Evolutionary conservation across 2,329 filamentous ascomycete genomes (phyloP).

Genomic region (Hypoxylon rubiginosum): DNA sequence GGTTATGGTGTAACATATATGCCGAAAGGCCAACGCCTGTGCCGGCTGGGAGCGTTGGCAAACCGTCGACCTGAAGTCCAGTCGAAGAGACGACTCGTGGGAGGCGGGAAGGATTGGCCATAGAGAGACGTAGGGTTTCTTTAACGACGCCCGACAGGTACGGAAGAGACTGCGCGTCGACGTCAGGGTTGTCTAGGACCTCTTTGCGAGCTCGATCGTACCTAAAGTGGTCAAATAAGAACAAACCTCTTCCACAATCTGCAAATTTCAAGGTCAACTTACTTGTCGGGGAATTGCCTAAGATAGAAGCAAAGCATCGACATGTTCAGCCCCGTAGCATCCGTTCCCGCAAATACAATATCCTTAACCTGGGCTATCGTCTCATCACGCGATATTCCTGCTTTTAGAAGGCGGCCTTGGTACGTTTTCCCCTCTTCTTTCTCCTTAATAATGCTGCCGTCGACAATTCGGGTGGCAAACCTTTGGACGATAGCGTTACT

Average conservation of each 20-base stretch:
- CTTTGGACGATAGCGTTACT: conserved; percentile 57
- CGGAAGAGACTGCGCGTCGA: conserved; percentile 34
- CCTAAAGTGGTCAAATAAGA: conserved; percentile 13
- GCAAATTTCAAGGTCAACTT: conserved; percentile 31
- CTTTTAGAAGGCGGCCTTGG: conserved; percentile 61
- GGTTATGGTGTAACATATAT: not conserved
- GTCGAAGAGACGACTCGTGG: conserved; percentile 58
- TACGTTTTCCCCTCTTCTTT: conserved; percentile 54
- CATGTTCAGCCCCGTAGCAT: conserved; percentile 66
- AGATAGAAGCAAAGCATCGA: conserved; percentile 56
- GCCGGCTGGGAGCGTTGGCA: not conserved
- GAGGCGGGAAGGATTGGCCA: conserved; percentile 65
- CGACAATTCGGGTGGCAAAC: conserved; percentile 58
- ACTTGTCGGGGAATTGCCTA: conserved; percentile 40
- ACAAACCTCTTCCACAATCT: not conserved
- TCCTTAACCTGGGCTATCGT: conserved; percentile 66
- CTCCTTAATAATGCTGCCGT: conserved; percentile 52
- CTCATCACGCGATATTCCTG: conserved; percentile 59
- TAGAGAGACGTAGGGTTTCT: conserved; percentile 63
- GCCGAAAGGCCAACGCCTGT: not conserved
- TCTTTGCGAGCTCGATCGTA: conserved; percentile 9
- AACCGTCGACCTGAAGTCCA: not conserved
- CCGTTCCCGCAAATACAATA: conserved; percentile 67
- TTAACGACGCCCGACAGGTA: conserved; percentile 64
- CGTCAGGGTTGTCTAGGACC: not conserved